Evolutionary conservation across 257 asterid genomes (phyloP), one percentile per base, ranked within the genome.

Genomic region (Ophiorrhiza pumila): DNA sequence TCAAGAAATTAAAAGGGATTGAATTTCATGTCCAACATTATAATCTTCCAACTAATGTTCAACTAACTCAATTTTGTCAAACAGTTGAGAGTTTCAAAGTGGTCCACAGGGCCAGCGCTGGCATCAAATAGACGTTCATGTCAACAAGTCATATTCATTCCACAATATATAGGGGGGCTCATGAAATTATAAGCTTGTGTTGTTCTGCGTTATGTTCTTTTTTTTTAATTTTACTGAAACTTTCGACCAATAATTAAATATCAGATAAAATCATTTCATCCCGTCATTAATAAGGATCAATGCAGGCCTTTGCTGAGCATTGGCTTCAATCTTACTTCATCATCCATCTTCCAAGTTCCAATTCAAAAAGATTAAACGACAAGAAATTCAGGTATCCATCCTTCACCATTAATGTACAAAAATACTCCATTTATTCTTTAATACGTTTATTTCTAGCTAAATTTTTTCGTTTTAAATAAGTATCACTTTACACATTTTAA

Each of bases 1-100:
- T 52, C 32, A 73, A 73, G 34, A 27, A 69, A 43, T 37, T 20
- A 68, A 43, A 5, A 23, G 5, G 4, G 65, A 32, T 65, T 31
- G 3, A 5, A 12, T 58, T 59, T 22, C 74, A 20, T 45, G 23
- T 43, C 47, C 37, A 23, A 35, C 22, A 42, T 70, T 72, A 68
- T 74, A 76, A 78, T 65, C 50, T 52, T 47, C 32, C 77, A 71
- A 58, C 80, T 52, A 56, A 46, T 64, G 17, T 62, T 69, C 71
- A 71, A 64, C 65, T 11, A 66, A 73, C 31, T 43, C 37, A 22
- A 42, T 71, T n/a, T 71, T 47, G 45, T 59, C 69, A 41, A 29
- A 45, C 25, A 17, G 15, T 27, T 22, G 7, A 31, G 37, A n/a
- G 22, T 45, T 71, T 61, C 60, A 60, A 29, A 49, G 0, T 73